Evolutionary conservation across 768 basidiomycete genomes (phyloP).

Genomic region (Pholiota molesta): DNA sequence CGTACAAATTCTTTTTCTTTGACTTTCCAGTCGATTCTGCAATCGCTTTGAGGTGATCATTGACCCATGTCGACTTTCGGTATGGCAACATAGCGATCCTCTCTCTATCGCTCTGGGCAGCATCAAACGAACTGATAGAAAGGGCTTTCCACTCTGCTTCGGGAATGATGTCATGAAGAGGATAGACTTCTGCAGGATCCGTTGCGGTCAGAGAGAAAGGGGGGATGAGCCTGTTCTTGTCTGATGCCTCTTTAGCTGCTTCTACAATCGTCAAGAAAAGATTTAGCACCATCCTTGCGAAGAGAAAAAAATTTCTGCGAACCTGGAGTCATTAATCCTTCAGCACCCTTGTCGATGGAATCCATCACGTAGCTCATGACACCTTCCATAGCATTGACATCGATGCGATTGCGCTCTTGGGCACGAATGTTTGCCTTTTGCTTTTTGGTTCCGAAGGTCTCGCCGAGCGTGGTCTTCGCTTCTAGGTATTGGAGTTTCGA

Average conservation of each 20-base stretch:
- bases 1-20: constrained; percentile 64
- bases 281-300: constrained; percentile 4
- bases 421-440: constrained; percentile 85
- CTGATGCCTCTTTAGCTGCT: constrained; percentile 63
- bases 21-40: constrained; percentile 53
- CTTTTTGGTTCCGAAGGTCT: constrained; percentile 95
- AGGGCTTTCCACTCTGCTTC: constrained; percentile 81
- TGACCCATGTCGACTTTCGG: constrained; percentile 70
- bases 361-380: constrained; percentile 83
- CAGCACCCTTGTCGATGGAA: constrained; percentile 75
- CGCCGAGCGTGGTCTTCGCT: constrained; percentile 79
- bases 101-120: constrained; percentile 49
- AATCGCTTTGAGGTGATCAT: constrained; percentile 55
- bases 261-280: constrained; percentile 41
- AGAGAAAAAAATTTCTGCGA: constrained; percentile 23
- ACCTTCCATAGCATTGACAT: constrained; percentile 84
- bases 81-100: constrained; percentile 62
- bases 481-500: constrained; percentile 56
- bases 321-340: constrained; percentile 73
- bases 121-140: constrained; percentile 55
- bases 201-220: constrained; percentile 67
- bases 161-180: constrained; percentile 75
- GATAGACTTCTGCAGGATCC: constrained; percentile 74
- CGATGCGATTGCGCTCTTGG: constrained; percentile 87
- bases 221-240: constrained; percentile 76